phyloP scores from a whole-genome alignment of 2,329 filamentous ascomycete genomes.

The Cadophora sp. region DNA sequence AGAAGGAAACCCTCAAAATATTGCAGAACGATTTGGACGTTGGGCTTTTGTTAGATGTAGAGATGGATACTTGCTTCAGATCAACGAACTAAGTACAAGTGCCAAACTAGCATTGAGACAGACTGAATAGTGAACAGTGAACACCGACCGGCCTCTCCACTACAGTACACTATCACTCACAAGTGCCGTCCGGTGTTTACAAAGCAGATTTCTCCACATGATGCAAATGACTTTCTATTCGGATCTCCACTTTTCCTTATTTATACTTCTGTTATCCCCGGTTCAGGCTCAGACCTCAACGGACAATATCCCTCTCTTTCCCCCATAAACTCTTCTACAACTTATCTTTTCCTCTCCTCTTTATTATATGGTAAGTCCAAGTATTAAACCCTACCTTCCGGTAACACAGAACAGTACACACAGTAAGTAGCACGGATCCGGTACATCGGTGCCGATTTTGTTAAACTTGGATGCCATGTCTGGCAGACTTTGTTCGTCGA shows the following conservation, averaged over 20 bases:
- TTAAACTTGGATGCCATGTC: background rate
- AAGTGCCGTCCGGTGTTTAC: conserved; percentile 9
- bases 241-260: background rate
- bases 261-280: background rate
- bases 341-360: too few relatives aligned
- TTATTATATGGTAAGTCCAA: too few relatives aligned
- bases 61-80: background rate
- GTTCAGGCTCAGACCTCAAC: too few relatives aligned
- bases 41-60: background rate
- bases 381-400: too few relatives aligned
- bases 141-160: background rate
- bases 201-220: background rate
- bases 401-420: too few relatives aligned
- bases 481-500: background rate
- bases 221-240: background rate
- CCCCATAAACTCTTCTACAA: too few relatives aligned
- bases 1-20: too few relatives aligned
- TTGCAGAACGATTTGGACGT: background rate
- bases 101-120: background rate
- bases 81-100: background rate
- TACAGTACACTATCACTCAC: background rate
- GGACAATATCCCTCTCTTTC: too few relatives aligned
- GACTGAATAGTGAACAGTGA: background rate
- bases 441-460: background rate
- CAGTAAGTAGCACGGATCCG: background rate